Evolutionary conservation across 1,284 basidiomycete genomes (phyloP).

Genomic region (Puccinia coronata): DNA sequence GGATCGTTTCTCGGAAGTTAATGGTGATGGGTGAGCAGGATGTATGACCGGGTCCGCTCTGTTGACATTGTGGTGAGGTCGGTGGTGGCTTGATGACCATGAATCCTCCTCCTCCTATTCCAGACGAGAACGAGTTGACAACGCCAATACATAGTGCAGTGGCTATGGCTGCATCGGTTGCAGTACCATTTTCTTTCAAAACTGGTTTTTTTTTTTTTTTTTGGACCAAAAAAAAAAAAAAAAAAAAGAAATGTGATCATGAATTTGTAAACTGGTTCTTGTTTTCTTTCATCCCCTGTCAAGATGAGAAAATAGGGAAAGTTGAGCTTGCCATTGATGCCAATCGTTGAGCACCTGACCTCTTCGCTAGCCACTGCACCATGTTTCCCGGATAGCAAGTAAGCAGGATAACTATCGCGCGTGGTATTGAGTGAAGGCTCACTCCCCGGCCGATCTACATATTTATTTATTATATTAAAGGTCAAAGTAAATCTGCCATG

Average conservation of each 20-base stretch:
- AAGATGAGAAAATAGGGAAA: too few species aligned
- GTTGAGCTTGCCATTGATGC: conserved; percentile 71
- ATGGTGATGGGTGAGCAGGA: conserved; percentile 62
- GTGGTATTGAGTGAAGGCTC: too few species aligned
- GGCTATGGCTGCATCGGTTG: conserved; percentile 82
- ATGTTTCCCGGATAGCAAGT: conserved; percentile 69
- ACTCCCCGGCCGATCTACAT: too few species aligned
- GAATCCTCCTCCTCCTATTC: conserved; percentile 88
- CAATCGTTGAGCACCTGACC: conserved; percentile 76
- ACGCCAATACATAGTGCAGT: conserved; percentile 79
- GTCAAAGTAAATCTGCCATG: too few species aligned
- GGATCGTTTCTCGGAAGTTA: conserved; percentile 86
- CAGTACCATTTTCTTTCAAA: conserved; percentile 73
- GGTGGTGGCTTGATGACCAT: conserved; percentile 79
- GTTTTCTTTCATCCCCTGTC: too few species aligned
- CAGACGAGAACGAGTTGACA: conserved; percentile 79
- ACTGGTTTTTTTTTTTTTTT: too few species aligned
- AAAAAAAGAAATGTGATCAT: too few species aligned
- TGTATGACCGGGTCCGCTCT: too few species aligned
- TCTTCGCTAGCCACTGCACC: conserved; percentile 88
- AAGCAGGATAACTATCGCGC: conserved; percentile 63
- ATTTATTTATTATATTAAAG: too few species aligned
- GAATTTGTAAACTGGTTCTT: too few species aligned
- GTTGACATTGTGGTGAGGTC: neutral
- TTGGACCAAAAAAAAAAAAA: neutral